Conservation (phyloP, 768 basidiomycete genomes). For the Rhizopogon vesiculosus region DNA sequence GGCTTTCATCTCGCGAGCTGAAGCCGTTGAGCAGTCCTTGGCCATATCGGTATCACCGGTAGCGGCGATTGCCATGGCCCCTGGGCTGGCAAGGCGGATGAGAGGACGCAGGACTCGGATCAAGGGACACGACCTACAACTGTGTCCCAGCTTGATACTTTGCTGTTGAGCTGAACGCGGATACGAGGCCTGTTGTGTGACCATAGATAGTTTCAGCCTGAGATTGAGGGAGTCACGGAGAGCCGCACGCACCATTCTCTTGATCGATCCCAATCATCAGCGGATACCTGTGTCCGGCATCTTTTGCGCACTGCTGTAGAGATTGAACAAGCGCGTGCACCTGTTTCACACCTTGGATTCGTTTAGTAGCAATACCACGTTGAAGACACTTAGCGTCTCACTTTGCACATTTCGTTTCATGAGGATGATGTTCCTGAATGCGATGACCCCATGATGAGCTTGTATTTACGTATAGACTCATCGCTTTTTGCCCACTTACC, state of each 20-base stretch:
- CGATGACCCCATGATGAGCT: not conserved
- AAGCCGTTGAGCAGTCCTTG: slow-evolving; percentile 43
- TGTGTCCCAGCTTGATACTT: slow-evolving; percentile 50
- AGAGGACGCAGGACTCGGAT: not conserved
- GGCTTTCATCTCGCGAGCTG: slow-evolving; percentile 50
- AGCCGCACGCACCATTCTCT: slow-evolving; percentile 56
- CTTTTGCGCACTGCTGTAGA: slow-evolving; percentile 52
- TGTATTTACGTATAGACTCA: not conserved
- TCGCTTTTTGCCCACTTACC: slow-evolving; percentile 23
- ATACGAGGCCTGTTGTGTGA: slow-evolving; percentile 49
- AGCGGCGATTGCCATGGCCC: slow-evolving; percentile 69
- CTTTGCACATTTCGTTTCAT: slow-evolving; percentile 66
- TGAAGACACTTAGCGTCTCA: slow-evolving; percentile 9
- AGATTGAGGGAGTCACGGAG: not conserved
- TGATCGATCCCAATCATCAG: slow-evolving; percentile 71
- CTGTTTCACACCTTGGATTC: slow-evolving; percentile 42
- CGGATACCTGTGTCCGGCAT: slow-evolving; percentile 50
- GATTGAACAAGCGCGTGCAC: slow-evolving; percentile 41
- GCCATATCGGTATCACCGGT: slow-evolving; percentile 41
- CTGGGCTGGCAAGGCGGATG: slow-evolving; percentile 42
- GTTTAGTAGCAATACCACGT: not conserved
- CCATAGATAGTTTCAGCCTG: not conserved
- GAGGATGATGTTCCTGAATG: slow-evolving; percentile 49
- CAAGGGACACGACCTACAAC: slow-evolving; percentile 43
- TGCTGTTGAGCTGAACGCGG: slow-evolving; percentile 51